Percentiles rank a stretch among this genome's conserved stretches.
These are phyloP conservation scores for Coemansia asiatica DNA, from an alignment of 192 early-diverging fungal genomes.

Conservation along the genomic window DNA sequence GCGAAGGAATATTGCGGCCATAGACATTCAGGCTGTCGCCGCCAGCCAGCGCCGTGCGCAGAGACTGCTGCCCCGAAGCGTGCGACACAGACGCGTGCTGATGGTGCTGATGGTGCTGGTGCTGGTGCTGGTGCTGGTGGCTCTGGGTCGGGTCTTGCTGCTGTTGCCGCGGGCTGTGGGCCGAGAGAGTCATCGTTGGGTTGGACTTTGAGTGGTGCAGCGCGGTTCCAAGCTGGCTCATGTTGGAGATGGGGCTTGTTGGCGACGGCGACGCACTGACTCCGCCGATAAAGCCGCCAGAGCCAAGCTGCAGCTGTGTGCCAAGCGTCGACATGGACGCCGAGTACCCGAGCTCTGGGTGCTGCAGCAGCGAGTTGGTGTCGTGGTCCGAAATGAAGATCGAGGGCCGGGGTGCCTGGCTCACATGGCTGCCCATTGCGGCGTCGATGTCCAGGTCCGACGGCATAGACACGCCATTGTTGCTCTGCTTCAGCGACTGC, in stretches of 20 bases:
- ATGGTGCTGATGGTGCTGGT: conserved; percentile 14
- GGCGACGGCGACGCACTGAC: conserved; percentile 38
- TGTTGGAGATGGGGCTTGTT: conserved; percentile 44
- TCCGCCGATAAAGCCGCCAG: conserved; percentile 40
- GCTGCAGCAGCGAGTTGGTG: conserved; percentile 46
- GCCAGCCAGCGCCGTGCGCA: conserved; percentile 39
- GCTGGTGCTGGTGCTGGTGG: conserved; percentile 20
- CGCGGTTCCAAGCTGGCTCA: conserved; percentile 40
- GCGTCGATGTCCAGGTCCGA: conserved; percentile 49
- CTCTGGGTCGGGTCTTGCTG: conserved; percentile 16
- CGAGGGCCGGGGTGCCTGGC: conserved; percentile 47
- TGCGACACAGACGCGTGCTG: conserved; percentile 10
- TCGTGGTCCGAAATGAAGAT: conserved; percentile 57
- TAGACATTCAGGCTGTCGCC: conserved; percentile 39
- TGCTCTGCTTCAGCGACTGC: conserved; percentile 47
- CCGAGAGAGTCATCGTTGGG: conserved; percentile 28
- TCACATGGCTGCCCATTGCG: conserved; percentile 42
- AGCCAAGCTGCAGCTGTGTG: conserved; percentile 45
- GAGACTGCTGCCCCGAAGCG: conserved; percentile 33
- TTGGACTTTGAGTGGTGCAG: conserved; percentile 49
- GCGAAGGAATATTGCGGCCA: conserved; percentile 19
- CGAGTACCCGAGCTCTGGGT: conserved; percentile 49
- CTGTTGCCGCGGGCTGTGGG: conserved; percentile 15
- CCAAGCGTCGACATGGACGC: conserved; percentile 45
- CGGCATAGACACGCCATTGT: conserved; percentile 29